Evolutionary conservation across 371 early-diverging fungal genomes (phyloP), one percentile per base, ranked within the genome.

Genomic region (Phascolomyces articulosus): DNA sequence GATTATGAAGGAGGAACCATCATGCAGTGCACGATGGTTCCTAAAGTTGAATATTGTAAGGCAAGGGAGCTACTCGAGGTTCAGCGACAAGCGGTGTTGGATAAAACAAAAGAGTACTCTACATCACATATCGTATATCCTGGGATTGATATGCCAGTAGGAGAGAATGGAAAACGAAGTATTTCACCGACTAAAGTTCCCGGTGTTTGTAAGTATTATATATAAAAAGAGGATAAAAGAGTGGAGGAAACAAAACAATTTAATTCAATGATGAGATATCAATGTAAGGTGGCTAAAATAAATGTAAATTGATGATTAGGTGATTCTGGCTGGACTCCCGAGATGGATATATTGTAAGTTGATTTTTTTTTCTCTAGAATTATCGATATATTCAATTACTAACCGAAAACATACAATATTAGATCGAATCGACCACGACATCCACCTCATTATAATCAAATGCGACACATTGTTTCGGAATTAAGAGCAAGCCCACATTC

Each of bases 1-100:
- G 99, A 99, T 81, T 99, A 99, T 75, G 99, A 99, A 69, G 99
- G 99, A 4, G 99, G 99, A 40, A 99, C 99, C 3, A 85, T 99
- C 9, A 99, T 99, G 98, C 96, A 97, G 80, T 87, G 88, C 65
- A 82, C 86, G 15, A 80, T 85, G 68, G 81, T 89, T 23, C 86
- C 86, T 6, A 78, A 77, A 70, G 83, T 89, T 34, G 77, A 78
- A 47, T 89, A 89, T 62, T 65, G 84, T n/a, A 68, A 79, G 31
- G 83, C 77, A 27, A 72, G 75, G 28, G 83, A 84, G n/a, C 85
- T 87, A 4, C 75, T 95, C 3, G 79, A 80, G 6, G 73, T 82
- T 38, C 95, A 95, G 64, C 72, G 87, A 57, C 77, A 83, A 83
- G 94, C 94, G 0, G 90, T 97, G 4, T 81, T 90, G 51, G 85